These are phyloP conservation scores for Anacardium occidentale DNA, from an alignment of 345 rosid species.

Conservation along the genomic window DNA sequence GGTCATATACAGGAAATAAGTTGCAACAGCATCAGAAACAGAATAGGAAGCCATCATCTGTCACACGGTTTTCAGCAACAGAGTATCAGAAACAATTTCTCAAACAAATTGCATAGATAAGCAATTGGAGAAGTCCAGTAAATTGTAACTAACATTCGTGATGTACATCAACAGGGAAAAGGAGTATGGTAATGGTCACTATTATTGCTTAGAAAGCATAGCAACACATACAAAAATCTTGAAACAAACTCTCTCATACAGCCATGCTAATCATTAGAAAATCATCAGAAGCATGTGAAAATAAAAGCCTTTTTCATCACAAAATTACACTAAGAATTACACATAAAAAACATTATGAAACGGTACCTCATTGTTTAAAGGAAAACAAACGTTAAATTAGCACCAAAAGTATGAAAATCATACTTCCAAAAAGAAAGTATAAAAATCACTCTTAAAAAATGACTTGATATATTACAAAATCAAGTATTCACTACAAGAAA, in stretches of 20 bases:
- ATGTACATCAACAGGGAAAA: slow-evolving; percentile 3
- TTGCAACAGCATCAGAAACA: slow-evolving; percentile 98
- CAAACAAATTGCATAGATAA: slow-evolving; percentile 4
- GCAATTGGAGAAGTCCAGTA: neutral
- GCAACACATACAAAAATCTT: neutral
- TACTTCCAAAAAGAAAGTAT: too few relatives aligned
- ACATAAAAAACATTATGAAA: neutral
- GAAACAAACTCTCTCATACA: neutral
- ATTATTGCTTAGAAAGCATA: neutral
- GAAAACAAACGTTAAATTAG: slow-evolving; percentile 8
- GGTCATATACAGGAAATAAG: slow-evolving; percentile 94
- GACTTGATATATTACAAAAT: neutral
- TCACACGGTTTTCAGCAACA: slow-evolving; percentile 27
- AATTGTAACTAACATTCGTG: neutral
- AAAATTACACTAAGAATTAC: neutral
- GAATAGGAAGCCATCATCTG: slow-evolving; percentile 99
- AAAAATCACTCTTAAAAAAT: neutral
- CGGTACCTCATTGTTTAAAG: neutral
- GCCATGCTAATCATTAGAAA: slow-evolving; percentile 2
- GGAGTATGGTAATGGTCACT: neutral
- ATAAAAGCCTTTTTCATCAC: neutral
- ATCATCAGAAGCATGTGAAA: neutral
- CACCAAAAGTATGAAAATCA: neutral
- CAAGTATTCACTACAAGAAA: neutral
- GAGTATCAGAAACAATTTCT: slow-evolving; percentile 23